Conservation (phyloP, 306 rosid species). For the Dryas octopetala region DNA sequence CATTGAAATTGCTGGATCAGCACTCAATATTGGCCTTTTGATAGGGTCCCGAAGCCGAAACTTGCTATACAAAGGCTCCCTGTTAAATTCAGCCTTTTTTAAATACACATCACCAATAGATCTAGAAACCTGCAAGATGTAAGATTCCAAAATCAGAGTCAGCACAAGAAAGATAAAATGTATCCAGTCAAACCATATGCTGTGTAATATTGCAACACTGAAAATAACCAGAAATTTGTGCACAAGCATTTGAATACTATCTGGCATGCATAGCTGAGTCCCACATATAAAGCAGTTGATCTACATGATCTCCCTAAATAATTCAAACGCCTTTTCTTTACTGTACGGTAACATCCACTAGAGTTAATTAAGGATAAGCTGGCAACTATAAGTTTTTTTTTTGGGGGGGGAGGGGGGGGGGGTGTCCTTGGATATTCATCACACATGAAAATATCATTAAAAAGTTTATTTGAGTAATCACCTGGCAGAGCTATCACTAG, state of each 20-base stretch:
- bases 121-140: constrained; percentile 64
- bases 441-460: not conserved
- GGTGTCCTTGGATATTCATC: too few species aligned
- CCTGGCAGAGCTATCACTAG: not conserved
- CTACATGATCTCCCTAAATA: too few species aligned
- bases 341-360: not conserved
- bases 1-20: constrained; percentile 72
- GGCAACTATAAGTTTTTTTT: not conserved
- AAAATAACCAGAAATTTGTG: not conserved
- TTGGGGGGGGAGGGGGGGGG: too few species aligned
- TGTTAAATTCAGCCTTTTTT: constrained; percentile 84
- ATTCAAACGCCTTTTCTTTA: not conserved
- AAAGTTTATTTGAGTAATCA: not conserved
- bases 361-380: not conserved
- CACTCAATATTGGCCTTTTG: constrained; percentile 68
- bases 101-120: constrained; percentile 89
- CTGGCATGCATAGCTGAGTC: too few species aligned
- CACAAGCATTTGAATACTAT: not conserved
- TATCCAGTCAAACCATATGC: constrained; percentile 14
- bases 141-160: constrained; percentile 20
- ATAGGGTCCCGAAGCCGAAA: constrained; percentile 77
- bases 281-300: too few species aligned
- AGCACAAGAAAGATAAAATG: constrained; percentile 8
- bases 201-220: not conserved
- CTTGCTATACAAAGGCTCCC: constrained; percentile 75